Evolutionary conservation across 2,329 filamentous ascomycete species (phyloP).

Genomic region (Trichoderma sp.): DNA sequence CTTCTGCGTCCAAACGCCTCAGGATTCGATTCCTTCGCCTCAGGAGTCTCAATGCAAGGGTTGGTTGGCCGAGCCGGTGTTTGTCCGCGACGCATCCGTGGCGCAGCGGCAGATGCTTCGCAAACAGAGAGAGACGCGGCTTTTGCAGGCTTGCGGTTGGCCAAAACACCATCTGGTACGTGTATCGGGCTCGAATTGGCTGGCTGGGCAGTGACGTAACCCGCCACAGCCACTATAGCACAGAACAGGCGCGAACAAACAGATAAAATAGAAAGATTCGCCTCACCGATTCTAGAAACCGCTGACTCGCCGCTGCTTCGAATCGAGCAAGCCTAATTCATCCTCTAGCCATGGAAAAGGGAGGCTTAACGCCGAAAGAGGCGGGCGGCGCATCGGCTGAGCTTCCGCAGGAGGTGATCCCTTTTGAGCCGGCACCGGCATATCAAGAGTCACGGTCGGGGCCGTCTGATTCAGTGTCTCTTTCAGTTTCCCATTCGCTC

Average conservation of each 20-base stretch:
- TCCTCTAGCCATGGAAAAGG: neutral
- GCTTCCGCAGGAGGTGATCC: conserved; percentile 3
- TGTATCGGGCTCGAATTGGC: neutral
- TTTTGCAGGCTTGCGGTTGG: neutral
- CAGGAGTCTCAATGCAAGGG: neutral
- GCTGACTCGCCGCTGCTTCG: neutral
- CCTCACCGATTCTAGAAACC: neutral
- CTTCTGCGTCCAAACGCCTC: neutral
- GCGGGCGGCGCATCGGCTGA: neutral
- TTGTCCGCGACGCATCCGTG: neutral
- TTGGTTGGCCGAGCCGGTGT: neutral
- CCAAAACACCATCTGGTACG: neutral
- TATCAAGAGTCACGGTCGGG: neutral
- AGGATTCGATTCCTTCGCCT: neutral
- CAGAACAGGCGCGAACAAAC: neutral
- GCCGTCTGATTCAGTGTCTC: neutral
- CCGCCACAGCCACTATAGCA: neutral
- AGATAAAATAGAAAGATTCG: neutral
- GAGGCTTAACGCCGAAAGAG: neutral
- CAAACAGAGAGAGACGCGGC: neutral
- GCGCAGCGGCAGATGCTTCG: conserved; percentile 5
- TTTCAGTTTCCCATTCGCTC: neutral
- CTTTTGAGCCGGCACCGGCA: neutral
- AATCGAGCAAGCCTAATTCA: neutral
- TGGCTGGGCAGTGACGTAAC: neutral